Evolutionary conservation across 768 basidiomycete genomes (phyloP).

Genomic region (Termitomyces bulborhizus): DNA sequence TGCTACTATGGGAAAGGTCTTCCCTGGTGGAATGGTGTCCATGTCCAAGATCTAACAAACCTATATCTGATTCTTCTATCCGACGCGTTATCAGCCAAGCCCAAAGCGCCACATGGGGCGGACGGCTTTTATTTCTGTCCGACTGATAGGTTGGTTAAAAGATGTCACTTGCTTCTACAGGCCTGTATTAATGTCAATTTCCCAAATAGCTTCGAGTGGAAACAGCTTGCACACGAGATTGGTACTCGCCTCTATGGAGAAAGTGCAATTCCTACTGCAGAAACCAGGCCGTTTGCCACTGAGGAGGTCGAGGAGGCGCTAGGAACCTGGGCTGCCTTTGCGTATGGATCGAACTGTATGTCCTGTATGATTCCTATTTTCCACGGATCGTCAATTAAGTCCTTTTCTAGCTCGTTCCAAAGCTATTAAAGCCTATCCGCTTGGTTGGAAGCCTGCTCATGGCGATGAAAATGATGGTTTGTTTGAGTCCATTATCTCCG

Average conservation of each 20-base stretch:
- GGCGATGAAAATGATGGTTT: constrained; percentile 11
- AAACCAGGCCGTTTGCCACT: constrained; percentile 6
- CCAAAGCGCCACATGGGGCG: constrained; percentile 7
- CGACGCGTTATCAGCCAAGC: constrained; percentile 3
- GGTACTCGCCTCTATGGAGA: constrained; percentile 9
- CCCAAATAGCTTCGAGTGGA: constrained; percentile 7
- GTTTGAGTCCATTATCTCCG: constrained; percentile 12
- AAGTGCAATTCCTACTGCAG: constrained; percentile 9
- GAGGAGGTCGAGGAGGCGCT: constrained; percentile 7
- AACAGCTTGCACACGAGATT: constrained; percentile 12
- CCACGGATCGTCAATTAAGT: not conserved
- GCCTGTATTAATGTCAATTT: not conserved
- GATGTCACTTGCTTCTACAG: not conserved
- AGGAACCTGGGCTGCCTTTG: constrained; percentile 10
- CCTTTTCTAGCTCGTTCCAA: constrained; percentile 9
- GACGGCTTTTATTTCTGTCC: constrained; percentile 14
- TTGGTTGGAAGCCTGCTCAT: constrained; percentile 12
- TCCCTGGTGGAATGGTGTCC: constrained; percentile 13
- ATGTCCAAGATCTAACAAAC: constrained; percentile 10
- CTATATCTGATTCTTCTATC: constrained; percentile 9
- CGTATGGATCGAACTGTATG: constrained; percentile 13
- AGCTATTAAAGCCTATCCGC: constrained; percentile 9
- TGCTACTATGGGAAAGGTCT: constrained; percentile 12
- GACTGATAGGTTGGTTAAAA: constrained; percentile 8
- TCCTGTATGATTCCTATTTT: not conserved